Conservation (phyloP, 2,329 filamentous ascomycete species). For the Fusarium pseudocircinatum region DNA sequence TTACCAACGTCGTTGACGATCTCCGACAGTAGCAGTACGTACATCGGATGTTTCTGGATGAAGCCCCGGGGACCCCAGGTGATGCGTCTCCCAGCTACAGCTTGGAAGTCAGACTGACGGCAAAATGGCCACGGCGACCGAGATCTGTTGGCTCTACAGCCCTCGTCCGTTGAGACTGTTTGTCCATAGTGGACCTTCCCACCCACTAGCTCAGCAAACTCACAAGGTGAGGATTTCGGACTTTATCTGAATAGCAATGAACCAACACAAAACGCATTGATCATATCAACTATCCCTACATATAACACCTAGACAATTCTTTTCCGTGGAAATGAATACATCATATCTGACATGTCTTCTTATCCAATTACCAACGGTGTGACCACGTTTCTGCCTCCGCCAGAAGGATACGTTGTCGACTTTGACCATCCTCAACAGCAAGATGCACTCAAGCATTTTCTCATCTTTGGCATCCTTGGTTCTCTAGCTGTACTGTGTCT, state of each 20-base stretch:
- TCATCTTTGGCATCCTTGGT: constrained; percentile 39
- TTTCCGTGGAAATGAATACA: fast-evolving
- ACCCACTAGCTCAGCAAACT: not conserved
- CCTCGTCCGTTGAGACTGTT: not conserved
- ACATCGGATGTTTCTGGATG: not conserved
- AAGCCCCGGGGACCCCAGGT: fast-evolving
- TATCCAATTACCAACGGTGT: constrained; percentile 37
- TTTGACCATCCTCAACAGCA: constrained; percentile 44
- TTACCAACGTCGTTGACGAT: too few species aligned
- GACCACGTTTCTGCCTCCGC: constrained; percentile 37
- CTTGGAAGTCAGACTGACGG: fast-evolving
- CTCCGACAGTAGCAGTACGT: not conserved
- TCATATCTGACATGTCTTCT: not conserved
- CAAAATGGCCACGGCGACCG: fast-evolving
- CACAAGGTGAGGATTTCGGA: not conserved
- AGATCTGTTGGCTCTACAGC: fast-evolving
- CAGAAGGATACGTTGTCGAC: constrained; percentile 44
- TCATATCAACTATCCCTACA: not conserved
- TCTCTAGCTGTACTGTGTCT: constrained; percentile 30
- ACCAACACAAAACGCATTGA: not conserved
- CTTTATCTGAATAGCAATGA: not conserved
- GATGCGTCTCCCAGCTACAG: not conserved
- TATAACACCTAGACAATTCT: not conserved
- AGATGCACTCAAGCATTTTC: constrained; percentile 34
- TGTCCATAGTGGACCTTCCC: not conserved